Conservation (phyloP, 345 rosid species). For the Litchi chinensis region DNA sequence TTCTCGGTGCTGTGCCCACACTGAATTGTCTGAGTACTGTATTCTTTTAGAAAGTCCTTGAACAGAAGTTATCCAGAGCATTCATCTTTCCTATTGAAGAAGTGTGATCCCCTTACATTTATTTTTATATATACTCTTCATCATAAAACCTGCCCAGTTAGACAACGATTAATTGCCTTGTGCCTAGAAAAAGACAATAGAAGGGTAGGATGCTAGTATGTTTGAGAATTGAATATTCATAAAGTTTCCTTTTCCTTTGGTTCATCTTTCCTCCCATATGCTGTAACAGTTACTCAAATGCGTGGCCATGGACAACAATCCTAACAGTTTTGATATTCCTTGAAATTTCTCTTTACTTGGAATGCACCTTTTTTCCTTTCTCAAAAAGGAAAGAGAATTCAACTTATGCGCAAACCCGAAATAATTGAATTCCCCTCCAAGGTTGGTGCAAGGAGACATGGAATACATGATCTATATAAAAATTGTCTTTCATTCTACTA, state of each 20-base stretch:
- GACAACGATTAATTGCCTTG: not conserved
- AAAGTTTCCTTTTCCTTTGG: not conserved
- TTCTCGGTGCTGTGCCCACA: not conserved
- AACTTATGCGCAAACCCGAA: no score
- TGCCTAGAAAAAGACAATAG: not conserved
- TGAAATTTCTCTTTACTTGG: no score
- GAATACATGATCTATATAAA: not conserved
- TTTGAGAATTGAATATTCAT: not conserved
- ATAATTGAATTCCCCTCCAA: no score
- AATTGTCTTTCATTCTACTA: not conserved
- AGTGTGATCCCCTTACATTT: no score
- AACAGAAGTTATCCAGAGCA: not conserved
- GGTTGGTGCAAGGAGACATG: not conserved
- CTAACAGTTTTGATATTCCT: not conserved
- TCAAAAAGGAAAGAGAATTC: no score
- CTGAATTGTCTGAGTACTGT: not conserved
- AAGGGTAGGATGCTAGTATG: not conserved
- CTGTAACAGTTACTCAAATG: not conserved
- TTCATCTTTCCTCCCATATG: not conserved
- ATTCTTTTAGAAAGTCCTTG: constrained; percentile 1
- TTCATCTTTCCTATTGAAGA: constrained; percentile 1
- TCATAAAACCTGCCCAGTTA: not conserved
- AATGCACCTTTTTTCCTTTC: no score
- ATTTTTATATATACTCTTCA: not conserved
- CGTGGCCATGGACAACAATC: not conserved